Conservation (phyloP, 2,329 filamentous ascomycete species). For the Colletotrichum sp. region DNA sequence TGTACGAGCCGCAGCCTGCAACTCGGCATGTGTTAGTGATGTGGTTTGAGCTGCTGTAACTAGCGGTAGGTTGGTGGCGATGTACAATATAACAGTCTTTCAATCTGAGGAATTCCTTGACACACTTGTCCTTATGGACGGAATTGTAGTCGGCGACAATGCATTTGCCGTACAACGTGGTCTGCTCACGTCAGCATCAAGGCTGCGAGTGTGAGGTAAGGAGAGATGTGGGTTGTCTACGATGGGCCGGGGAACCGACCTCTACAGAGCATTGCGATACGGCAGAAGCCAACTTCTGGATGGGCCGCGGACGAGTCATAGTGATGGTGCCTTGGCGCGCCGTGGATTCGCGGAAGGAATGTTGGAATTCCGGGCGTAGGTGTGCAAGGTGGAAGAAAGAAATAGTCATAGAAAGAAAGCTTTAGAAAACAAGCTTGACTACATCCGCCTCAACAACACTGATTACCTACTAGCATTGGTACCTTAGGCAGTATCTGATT, state of each 20-base stretch:
- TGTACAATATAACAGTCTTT: constrained; percentile 88
- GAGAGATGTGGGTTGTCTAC: neutral
- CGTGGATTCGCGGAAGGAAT: neutral
- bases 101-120: constrained; percentile 79
- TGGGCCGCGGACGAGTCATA: constrained; percentile 46
- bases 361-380: neutral
- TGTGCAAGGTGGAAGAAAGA: neutral
- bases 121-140: constrained; percentile 89
- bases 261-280: constrained; percentile 60
- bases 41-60: neutral
- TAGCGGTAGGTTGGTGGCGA: neutral
- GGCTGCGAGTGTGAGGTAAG: neutral
- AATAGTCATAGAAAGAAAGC: neutral
- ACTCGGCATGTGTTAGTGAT: neutral
- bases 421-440: neutral
- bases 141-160: constrained; percentile 89
- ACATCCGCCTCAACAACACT: neutral
- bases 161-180: constrained; percentile 87
- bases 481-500: neutral
- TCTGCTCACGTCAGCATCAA: constrained; percentile 52
- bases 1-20: constrained; percentile 16
- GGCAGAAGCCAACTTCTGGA: constrained; percentile 59
- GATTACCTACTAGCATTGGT: neutral
- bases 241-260: constrained; percentile 37
- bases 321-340: neutral